A percentile compares a stretch with the other conserved stretches of the same genome.
phyloP scores from a whole-genome alignment of 129 eudicot genomes.

The Kitagawia praeruptora region DNA sequence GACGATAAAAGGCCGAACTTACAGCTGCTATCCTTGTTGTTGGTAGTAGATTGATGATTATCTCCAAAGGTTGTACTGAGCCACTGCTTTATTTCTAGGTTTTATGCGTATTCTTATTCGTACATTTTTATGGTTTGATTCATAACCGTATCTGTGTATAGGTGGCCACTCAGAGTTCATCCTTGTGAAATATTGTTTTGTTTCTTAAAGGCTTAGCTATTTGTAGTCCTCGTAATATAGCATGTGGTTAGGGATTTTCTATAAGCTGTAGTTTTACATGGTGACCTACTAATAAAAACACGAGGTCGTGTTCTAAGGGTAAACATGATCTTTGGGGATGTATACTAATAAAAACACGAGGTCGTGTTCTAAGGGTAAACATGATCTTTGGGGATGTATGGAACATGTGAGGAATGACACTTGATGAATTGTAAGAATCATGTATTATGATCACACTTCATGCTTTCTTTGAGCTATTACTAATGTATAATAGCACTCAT shows the following conservation, averaged over 20 bases:
- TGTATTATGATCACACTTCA: not conserved
- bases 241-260: not conserved
- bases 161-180: not conserved
- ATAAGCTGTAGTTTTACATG: not conserved
- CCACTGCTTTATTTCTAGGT: conserved; percentile 3
- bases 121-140: not conserved
- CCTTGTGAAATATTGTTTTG: not conserved
- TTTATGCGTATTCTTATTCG: not conserved
- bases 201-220: not conserved
- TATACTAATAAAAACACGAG: not conserved
- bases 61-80: conserved; percentile 46
- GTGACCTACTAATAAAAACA: not conserved
- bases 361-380: not conserved
- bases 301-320: not conserved
- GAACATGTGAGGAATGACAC: not conserved
- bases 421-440: not conserved
- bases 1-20: conserved; percentile 75
- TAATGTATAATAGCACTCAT: no score
- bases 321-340: not conserved
- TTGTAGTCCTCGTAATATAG: not conserved
- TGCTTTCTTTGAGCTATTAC: not conserved
- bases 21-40: conserved; percentile 40
- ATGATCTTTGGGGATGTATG: not conserved
- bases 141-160: not conserved
- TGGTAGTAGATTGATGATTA: conserved; percentile 67